phyloP scores from a whole-genome alignment of 345 rosid species.

The Sisymbrium irio region DNA sequence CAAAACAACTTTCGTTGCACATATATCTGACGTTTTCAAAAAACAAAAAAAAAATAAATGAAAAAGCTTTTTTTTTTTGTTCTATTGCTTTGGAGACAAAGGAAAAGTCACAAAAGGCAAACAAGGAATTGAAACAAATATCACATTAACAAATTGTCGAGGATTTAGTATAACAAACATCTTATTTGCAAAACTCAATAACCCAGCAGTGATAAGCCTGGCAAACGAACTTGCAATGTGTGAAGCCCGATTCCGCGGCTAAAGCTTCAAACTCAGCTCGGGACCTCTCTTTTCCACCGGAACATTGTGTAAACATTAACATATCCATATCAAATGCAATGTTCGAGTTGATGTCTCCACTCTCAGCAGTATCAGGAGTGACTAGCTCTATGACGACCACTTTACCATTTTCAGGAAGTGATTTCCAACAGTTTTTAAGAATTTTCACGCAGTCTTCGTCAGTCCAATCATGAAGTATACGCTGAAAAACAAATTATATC shows the following conservation, averaged over 20 bases:
- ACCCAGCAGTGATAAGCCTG: conserved; percentile 27
- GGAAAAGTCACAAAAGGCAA: no score
- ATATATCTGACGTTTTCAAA: no score
- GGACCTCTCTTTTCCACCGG: conserved; percentile 51
- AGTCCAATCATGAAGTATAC: conserved; percentile 48
- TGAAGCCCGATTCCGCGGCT: conserved; percentile 42
- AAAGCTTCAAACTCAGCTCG: conserved; percentile 42
- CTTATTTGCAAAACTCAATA: conserved; percentile 23
- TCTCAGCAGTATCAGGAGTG: conserved; percentile 33
- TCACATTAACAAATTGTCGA: neutral
- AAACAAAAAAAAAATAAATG: no score
- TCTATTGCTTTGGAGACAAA: no score
- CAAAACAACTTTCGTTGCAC: no score
- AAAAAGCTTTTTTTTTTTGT: no score
- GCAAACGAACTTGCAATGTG: conserved; percentile 28
- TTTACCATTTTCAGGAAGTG: conserved; percentile 42
- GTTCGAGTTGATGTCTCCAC: conserved; percentile 31
- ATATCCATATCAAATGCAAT: conserved; percentile 43
- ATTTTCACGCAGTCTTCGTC: conserved; percentile 45
- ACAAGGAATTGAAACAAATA: neutral
- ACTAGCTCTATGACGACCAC: conserved; percentile 43
- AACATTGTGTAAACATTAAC: conserved; percentile 41
- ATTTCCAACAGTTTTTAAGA: conserved; percentile 50
- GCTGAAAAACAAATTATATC: conserved; percentile 14
- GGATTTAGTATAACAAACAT: neutral